A percentile compares a stretch with the other conserved stretches of the same genome.
phyloP scores from a whole-genome alignment of 2,329 filamentous ascomycete genomes.

The Fusarium pseudocircinatum region DNA sequence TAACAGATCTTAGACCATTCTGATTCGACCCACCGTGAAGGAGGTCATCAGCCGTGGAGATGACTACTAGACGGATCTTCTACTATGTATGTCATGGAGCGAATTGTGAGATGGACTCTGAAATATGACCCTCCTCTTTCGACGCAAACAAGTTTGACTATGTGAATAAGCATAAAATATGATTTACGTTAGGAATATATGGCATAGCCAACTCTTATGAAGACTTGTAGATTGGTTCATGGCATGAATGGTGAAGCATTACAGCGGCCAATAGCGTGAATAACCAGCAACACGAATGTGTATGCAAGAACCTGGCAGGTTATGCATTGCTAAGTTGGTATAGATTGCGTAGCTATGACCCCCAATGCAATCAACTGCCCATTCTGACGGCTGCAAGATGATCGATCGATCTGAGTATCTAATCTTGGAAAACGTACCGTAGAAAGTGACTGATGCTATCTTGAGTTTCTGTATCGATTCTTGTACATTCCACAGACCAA shows the following conservation, averaged over 20 bases:
- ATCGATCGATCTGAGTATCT: slow-evolving; percentile 28
- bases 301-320: neutral
- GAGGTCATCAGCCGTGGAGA: slow-evolving; percentile 88
- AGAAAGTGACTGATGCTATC: neutral
- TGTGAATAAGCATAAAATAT: slow-evolving; percentile 3
- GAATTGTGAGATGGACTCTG: slow-evolving; percentile 40
- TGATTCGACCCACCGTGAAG: slow-evolving; percentile 83
- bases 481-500: slow-evolving; percentile 24
- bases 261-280: neutral
- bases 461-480: slow-evolving; percentile 16
- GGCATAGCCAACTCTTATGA: neutral
- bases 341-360: neutral
- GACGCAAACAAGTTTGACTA: slow-evolving; percentile 14
- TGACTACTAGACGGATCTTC: slow-evolving; percentile 69
- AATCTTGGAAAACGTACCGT: neutral
- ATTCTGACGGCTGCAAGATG: slow-evolving; percentile 26
- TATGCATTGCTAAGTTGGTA: slow-evolving; percentile 19
- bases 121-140: slow-evolving; percentile 43
- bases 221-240: neutral
- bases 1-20: slow-evolving; percentile 67
- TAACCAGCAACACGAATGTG: neutral
- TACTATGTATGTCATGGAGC: neutral
- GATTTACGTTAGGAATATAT: slow-evolving; percentile 2
- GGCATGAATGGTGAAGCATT: neutral
- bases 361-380: slow-evolving; percentile 22